These are phyloP conservation scores for Scolecobasidium constrictum DNA, from an alignment of 2,329 filamentous ascomycete genomes.

Conservation along the genomic window DNA sequence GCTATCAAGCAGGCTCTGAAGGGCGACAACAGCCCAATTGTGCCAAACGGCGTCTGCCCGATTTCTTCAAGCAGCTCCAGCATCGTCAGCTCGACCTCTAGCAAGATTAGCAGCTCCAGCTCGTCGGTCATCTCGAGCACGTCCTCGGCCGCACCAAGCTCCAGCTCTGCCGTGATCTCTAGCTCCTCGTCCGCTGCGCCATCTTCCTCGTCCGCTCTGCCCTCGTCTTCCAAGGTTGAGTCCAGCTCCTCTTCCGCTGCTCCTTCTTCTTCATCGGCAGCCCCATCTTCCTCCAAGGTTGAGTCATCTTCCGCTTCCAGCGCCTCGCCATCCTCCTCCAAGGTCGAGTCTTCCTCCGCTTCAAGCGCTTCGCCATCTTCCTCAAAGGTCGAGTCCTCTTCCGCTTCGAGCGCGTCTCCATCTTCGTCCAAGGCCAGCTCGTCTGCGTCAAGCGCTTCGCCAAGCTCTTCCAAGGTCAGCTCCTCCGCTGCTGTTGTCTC, in stretches of 20 bases:
- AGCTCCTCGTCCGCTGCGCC: not conserved
- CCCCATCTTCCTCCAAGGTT: not conserved
- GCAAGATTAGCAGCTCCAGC: not conserved
- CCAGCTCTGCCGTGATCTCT: not conserved
- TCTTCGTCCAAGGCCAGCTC: not conserved
- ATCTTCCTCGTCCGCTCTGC: not conserved
- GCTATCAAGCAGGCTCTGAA: conserved; percentile 3
- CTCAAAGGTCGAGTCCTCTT: not conserved
- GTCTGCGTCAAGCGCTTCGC: not conserved
- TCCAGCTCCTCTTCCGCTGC: conserved; percentile 1
- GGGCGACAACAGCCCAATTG: conserved; percentile 3
- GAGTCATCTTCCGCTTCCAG: not conserved
- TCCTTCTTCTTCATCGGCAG: not conserved
- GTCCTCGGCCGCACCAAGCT: not conserved
- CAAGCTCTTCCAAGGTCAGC: not conserved
- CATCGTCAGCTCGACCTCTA: conserved; percentile 11
- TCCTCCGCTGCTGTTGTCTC: not conserved
- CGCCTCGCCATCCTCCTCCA: not conserved
- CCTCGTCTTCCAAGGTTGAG: not conserved
- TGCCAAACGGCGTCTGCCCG: conserved; percentile 3
- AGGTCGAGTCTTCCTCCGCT: not conserved
- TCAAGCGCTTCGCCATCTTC: not conserved
- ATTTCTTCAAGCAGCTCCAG: conserved; percentile 11
- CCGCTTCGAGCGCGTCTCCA: not conserved
- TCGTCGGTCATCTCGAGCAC: conserved; percentile 5